These are phyloP conservation scores for Epichloe festucae DNA, from an alignment of 2,329 filamentous ascomycete species.

Conservation along the genomic window DNA sequence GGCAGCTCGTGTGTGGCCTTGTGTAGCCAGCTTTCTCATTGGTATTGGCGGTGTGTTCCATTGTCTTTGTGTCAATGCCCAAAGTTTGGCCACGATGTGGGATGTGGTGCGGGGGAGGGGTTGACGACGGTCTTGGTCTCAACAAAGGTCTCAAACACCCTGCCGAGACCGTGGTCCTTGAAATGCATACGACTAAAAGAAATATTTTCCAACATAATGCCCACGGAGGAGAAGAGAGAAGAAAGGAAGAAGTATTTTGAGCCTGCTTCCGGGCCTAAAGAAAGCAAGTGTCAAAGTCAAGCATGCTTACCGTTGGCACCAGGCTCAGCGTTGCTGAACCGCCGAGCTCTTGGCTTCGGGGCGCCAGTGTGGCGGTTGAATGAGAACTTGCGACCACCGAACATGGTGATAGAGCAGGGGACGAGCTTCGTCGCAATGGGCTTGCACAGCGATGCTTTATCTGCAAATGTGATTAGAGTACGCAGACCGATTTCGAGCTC, in stretches of 20 bases:
- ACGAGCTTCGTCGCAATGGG: not conserved
- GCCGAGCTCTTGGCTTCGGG: slow-evolving; percentile 38
- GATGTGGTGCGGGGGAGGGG: not conserved
- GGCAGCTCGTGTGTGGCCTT: not conserved
- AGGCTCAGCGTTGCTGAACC: slow-evolving; percentile 48
- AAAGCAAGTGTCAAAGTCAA: not conserved
- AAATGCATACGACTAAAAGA: not conserved
- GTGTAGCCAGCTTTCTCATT: not conserved
- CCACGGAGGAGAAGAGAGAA: not conserved
- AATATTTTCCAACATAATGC: not conserved
- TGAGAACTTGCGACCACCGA: slow-evolving; percentile 49
- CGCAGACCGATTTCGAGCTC: not conserved
- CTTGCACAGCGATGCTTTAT: not conserved
- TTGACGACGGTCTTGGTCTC: not conserved
- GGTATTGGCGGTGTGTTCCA: not conserved
- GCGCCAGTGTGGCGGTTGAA: slow-evolving; percentile 54
- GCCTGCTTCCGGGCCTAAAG: not conserved
- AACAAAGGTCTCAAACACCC: not conserved
- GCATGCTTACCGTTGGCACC: slow-evolving; percentile 37
- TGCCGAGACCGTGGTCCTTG: not conserved
- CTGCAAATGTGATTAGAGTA: not conserved
- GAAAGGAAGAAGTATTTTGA: not conserved
- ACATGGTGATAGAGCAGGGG: slow-evolving; percentile 25
- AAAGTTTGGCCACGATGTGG: not conserved
- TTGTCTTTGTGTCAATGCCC: not conserved